Base-by-base conservation (phyloP, 345 rosid genomes). In the Syzygium oleosum region DNA sequence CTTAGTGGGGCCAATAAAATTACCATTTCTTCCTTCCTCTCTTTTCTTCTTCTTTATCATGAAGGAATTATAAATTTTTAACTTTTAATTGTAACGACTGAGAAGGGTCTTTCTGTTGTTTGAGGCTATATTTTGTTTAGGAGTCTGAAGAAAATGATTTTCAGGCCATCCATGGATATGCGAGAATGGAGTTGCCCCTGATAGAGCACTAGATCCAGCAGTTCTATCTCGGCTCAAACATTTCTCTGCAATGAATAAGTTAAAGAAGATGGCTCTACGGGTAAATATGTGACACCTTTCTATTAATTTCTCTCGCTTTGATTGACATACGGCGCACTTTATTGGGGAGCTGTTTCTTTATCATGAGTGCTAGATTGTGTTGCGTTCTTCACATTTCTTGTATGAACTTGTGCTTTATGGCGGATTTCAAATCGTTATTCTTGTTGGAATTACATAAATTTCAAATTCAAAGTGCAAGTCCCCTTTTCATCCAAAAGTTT, bases 121-220 rank as follows among this genome's bases (percentile, higher is more conserved):
- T 19, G 80, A 23, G 58, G 51, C 15, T 27, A 25, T 34, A 51
- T 53, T 51, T n/a, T 25, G 15, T 84, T 23, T 11, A n/a, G 52
- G 21, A 19, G 27, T 51, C 19, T 85, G 19, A 73, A 73, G 80
- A 73, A 19, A 73, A 73, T 73, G 49, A 73, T 85, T 73, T 88
- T 83, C 88, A 97, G 99, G 99, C 89, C 99, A 97, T 92, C 99
- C 99, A 52, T 97, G 99, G 99, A 96, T 96, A 85, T 95, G 97
- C 88, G 95, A 97, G 91, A 97, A 96, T 91, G 99, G 99, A 92
- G 99, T 97, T 92, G 99, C 99, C 55, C 99, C 99, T 21, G 99
- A 97, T 91, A 96, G 93, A 90, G 93, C 98, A 51, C 90, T 97
- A 58, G 99, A 97, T 92, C 94, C 99, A n/a, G 99, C 99, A 56